Conservation (phyloP, 768 basidiomycete genomes). For the Leccinum disarticulatum region DNA sequence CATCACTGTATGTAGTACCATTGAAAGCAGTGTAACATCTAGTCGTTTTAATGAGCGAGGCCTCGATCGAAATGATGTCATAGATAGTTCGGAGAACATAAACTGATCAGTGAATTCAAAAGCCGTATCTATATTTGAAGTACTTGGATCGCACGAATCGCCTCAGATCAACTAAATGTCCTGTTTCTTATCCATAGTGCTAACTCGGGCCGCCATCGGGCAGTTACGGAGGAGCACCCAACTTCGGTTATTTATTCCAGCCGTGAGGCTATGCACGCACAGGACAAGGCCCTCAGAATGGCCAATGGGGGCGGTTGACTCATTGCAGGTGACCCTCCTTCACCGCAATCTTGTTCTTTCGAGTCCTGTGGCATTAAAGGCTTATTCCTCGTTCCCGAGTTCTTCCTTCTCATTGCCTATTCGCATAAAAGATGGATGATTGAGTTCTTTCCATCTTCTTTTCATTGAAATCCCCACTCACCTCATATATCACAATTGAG, state of each 20-base stretch:
- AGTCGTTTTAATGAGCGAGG: neutral
- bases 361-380: neutral
- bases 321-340: neutral
- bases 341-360: neutral
- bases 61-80: neutral
- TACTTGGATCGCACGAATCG: too few relatives aligned
- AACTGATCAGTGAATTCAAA: too few relatives aligned
- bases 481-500: neutral
- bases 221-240: neutral
- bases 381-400: conserved; percentile 11
- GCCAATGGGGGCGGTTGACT: neutral
- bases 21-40: neutral
- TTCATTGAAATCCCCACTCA: conserved; percentile 21
- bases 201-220: neutral
- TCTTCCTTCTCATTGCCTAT: conserved; percentile 9
- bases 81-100: neutral
- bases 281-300: neutral
- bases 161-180: neutral
- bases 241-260: neutral
- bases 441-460: neutral
- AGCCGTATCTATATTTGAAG: too few relatives aligned
- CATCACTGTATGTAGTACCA: neutral
- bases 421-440: conserved; percentile 8
- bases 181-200: neutral
- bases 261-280: neutral